Conservation (phyloP, 805 yeast genomes). For the Saturnispora besseyi region DNA sequence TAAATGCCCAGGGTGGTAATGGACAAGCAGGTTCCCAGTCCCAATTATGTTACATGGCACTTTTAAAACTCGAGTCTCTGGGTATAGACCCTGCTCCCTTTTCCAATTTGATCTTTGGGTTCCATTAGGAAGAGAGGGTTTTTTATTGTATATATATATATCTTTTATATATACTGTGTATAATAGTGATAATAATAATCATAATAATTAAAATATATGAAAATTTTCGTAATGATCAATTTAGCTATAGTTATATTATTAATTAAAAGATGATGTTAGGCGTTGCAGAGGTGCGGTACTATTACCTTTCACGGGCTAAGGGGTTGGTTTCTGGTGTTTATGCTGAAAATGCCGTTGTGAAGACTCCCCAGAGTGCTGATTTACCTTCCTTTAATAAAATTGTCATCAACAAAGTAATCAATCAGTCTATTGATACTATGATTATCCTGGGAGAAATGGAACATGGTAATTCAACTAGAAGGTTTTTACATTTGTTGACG, state of each 20-base stretch:
- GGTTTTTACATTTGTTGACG: not conserved
- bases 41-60: slow-evolving; percentile 5
- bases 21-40: not conserved
- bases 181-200: not conserved
- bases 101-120: slow-evolving; percentile 17
- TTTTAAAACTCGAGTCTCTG: not conserved
- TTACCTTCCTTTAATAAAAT: not conserved
- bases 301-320: not conserved
- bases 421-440: not conserved
- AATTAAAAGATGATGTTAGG: slow-evolving; percentile 1
- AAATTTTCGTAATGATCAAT: not conserved
- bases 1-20: not conserved
- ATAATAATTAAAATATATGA: not conserved
- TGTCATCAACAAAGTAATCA: not conserved
- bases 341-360: not conserved
- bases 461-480: not conserved
- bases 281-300: not conserved
- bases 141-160: not conserved
- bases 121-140: not conserved
- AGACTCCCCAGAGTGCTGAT: not conserved
- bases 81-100: not conserved
- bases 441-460: not conserved
- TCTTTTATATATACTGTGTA: not conserved
- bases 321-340: not conserved
- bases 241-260: not conserved